These are phyloP conservation scores for Coemansia sp. DNA, from an alignment of 192 early-diverging fungal species.

Conservation along the genomic window DNA sequence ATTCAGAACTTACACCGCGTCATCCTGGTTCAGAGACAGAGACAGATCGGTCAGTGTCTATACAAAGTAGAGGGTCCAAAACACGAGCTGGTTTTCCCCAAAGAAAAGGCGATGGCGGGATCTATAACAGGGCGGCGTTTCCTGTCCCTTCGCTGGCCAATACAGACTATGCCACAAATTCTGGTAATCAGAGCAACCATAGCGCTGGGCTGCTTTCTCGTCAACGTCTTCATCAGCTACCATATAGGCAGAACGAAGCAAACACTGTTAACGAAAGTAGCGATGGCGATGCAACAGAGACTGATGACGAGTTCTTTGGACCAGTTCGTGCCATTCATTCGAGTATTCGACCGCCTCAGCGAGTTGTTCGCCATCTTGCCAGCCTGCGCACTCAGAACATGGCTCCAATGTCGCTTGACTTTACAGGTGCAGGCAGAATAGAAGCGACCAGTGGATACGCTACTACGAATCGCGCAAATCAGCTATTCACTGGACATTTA, in stretches of 20 bases:
- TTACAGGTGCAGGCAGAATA: not conserved
- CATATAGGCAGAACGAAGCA: not conserved
- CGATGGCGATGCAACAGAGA: constrained; percentile 44
- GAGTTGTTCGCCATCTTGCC: constrained; percentile 40
- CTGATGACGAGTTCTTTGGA: constrained; percentile 49
- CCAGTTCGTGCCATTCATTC: constrained; percentile 24
- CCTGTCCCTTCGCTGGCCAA: not conserved
- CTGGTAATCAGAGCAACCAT: not conserved
- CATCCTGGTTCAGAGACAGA: constrained; percentile 32
- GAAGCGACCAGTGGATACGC: not conserved
- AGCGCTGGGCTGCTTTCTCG: not conserved
- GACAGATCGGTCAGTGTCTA: constrained; percentile 12
- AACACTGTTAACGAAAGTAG: constrained; percentile 4
- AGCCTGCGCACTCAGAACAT: constrained; percentile 29
- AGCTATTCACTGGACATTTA: constrained; percentile 25
- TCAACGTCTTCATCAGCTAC: too few relatives aligned
- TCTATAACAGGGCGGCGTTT: too few relatives aligned
- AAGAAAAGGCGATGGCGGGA: constrained; percentile 1
- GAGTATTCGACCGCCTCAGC: constrained; percentile 35
- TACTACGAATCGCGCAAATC: not conserved
- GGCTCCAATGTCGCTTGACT: constrained; percentile 21
- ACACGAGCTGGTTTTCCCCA: too few relatives aligned
- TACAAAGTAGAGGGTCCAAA: not conserved
- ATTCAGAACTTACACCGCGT: constrained; percentile 14
- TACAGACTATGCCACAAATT: not conserved